These are phyloP conservation scores for Syzygium jambos DNA, from an alignment of 345 rosid species.

Conservation along the genomic window DNA sequence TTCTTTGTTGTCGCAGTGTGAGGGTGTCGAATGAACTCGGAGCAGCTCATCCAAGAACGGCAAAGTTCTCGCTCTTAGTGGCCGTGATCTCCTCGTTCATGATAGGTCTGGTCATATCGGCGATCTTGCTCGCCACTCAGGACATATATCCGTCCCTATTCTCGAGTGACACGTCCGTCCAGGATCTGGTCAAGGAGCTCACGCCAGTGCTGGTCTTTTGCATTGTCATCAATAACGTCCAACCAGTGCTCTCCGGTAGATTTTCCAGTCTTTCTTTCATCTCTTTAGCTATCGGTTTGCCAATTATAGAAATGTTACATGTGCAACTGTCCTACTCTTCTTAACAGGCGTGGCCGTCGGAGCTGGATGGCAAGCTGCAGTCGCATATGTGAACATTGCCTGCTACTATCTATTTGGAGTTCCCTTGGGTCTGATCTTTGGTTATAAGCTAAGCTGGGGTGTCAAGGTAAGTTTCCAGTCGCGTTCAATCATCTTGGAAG, in stretches of 20 bases:
- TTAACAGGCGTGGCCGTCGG: constrained; percentile 15
- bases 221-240: constrained; percentile 60
- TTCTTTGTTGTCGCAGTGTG: constrained; percentile 30
- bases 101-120: constrained; percentile 37
- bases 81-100: constrained; percentile 42
- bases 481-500: neutral
- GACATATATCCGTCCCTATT: constrained; percentile 53
- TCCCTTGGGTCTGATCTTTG: constrained; percentile 49
- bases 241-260: constrained; percentile 89
- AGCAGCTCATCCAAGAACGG: constrained; percentile 38
- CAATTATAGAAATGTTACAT: neutral
- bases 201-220: constrained; percentile 67
- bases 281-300: neutral
- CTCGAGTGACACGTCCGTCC: constrained; percentile 40
- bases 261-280: neutral
- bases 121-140: constrained; percentile 28
- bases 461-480: constrained; percentile 23
- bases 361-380: constrained; percentile 56
- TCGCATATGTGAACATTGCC: constrained; percentile 54
- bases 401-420: constrained; percentile 57
- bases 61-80: constrained; percentile 41
- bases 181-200: constrained; percentile 41
- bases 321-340: neutral
- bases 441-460: constrained; percentile 40
- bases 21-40: constrained; percentile 81